Base-by-base conservation (phyloP, 768 basidiomycete species). In the Auriscalpium vulgare region DNA sequence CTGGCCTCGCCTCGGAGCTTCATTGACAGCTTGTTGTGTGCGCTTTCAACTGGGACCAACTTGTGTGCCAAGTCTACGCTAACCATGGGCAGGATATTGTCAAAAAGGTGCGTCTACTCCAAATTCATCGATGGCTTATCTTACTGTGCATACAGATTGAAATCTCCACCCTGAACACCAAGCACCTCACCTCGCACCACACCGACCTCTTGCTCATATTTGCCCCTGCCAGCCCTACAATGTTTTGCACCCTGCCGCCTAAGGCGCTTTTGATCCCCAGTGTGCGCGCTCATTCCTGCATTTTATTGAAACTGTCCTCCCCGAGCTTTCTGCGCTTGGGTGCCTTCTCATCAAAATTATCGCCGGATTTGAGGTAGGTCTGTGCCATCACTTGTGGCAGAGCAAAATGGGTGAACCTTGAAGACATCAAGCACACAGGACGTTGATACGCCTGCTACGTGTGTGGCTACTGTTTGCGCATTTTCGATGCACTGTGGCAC, bases 161-260 rank as follows among this genome's bases (percentile, higher is more conserved):
- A 65, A 88, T 91, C 45, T 75, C 76, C 14, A 74, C 72, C 0
- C 72, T 92, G 21, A 73, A 75, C 6, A 76, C 83, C 1, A 47
- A 68, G 2, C 68, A 72, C 13, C 69, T 91, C 7, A 71, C 75
- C 10, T 54, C 62, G 17, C 69, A 79, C 23, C 57, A 78, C 52
- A 84, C 87, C n/a, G 68, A 83, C 58, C 66, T 89, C 5, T 91
- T 89, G 89, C 77, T 91, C 16, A 68, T 90, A 46, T 91, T n/a
- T 88, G 0, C 90, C 89, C 88, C 8, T 92, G 89, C 66, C 89
- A 91, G 64, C 90, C 90, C 0, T 91, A 91, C 63, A 91, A 90
- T 0, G 79, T 88, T 2, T 71, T 92, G 51, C 89, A 88, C 63
- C 83, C 87, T 3, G 72, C 76, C 13, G 85, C 86, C 9, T 84